These are phyloP conservation scores for Globisporangium heterothallicum DNA, from an alignment of 352 stramenopile species.

Conservation along the genomic window DNA sequence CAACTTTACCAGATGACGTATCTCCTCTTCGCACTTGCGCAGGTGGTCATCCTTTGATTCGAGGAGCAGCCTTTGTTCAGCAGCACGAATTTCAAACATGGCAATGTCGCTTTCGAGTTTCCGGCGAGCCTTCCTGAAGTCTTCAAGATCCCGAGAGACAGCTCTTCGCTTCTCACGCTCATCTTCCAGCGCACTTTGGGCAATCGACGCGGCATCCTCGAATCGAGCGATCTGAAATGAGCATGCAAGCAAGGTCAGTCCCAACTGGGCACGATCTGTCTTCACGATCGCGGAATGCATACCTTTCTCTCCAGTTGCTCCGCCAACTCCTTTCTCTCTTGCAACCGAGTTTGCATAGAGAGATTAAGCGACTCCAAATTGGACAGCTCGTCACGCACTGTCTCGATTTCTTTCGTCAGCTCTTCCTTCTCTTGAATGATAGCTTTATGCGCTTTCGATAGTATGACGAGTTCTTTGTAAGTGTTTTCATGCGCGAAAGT, in stretches of 20 bases:
- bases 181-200: conserved; percentile 49
- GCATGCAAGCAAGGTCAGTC: conserved; percentile 1
- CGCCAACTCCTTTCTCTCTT: conserved; percentile 58
- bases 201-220: conserved; percentile 37
- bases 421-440: conserved; percentile 53
- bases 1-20: conserved; percentile 52
- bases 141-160: conserved; percentile 48
- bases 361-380: conserved; percentile 55
- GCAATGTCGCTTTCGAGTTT: conserved; percentile 65
- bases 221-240: conserved; percentile 38
- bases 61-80: conserved; percentile 48
- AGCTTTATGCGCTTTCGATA: conserved; percentile 76
- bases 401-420: conserved; percentile 41
- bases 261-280: neutral
- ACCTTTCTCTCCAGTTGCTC: conserved; percentile 69
- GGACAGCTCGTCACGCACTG: conserved; percentile 38
- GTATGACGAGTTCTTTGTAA: conserved; percentile 75
- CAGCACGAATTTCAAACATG: conserved; percentile 52
- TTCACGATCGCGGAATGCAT: neutral
- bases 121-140: conserved; percentile 54
- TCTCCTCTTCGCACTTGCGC: conserved; percentile 62
- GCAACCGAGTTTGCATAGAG: conserved; percentile 45
- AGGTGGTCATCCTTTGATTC: conserved; percentile 64
- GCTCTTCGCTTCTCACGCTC: conserved; percentile 50
- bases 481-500: conserved; percentile 52